Percentiles rank a stretch among this genome's conserved stretches.
phyloP scores from a whole-genome alignment of 306 rosid genomes.

The Glycine latifolia region DNA sequence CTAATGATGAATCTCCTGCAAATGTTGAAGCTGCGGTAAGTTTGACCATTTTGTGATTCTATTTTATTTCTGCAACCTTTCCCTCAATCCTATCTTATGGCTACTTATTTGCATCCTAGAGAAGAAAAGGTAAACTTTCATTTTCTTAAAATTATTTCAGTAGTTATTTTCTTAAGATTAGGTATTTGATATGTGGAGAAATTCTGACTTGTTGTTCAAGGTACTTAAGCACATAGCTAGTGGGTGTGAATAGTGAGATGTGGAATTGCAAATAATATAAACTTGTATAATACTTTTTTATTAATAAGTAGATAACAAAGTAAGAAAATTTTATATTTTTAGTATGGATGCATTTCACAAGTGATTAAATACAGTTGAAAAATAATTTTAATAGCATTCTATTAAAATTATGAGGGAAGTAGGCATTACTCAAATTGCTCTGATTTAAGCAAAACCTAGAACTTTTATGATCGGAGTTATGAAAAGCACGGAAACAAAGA shows the following conservation, averaged over 20 bases:
- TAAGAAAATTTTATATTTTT: neutral
- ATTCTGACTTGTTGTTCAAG: neutral
- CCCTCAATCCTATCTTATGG: neutral
- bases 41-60: conserved; percentile 29
- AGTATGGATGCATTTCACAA: conserved; percentile 11
- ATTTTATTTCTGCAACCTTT: conserved; percentile 12
- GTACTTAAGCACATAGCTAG: conserved; percentile 5
- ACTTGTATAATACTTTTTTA: neutral
- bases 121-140: neutral
- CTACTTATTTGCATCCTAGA: conserved; percentile 27
- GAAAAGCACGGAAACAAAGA: neutral
- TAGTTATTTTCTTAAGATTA: neutral
- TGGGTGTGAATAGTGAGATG: conserved; percentile 2
- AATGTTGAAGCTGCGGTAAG: conserved; percentile 99
- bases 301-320: conserved; percentile 8
- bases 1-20: conserved; percentile 98
- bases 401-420: neutral
- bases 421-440: conserved; percentile 11
- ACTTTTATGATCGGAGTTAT: conserved; percentile 23
- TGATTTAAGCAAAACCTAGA: conserved; percentile 14
- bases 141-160: too few species aligned
- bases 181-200: conserved; percentile 20
- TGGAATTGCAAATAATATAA: neutral
- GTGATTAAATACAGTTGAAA: conserved; percentile 11
- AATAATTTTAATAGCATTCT: neutral